phyloP scores from a whole-genome alignment of 129 eudicot genomes.

The Artemisia tridentata region DNA sequence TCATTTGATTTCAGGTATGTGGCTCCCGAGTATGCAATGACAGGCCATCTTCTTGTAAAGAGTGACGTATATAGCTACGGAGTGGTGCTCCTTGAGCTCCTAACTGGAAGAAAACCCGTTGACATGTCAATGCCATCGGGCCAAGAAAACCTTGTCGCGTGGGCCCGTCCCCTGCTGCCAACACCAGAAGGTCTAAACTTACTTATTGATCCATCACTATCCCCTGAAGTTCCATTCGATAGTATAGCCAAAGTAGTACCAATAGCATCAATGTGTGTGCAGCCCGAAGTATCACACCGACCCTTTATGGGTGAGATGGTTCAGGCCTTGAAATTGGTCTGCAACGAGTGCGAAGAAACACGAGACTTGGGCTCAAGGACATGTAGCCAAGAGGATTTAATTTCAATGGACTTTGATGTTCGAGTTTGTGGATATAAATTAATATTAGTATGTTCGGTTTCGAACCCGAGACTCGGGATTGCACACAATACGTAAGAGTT shows the following conservation, averaged over 20 bases:
- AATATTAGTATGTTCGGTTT: too few relatives aligned
- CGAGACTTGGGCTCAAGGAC: conserved; percentile 48
- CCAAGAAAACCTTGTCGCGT: conserved; percentile 79
- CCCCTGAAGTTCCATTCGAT: conserved; percentile 66
- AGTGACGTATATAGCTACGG: conserved; percentile 98
- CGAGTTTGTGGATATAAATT: too few relatives aligned
- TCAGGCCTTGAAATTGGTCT: conserved; percentile 79
- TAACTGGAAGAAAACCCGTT: conserved; percentile 85
- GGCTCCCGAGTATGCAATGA: conserved; percentile 99
- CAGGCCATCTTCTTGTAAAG: conserved; percentile 96
- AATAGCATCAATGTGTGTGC: conserved; percentile 98
- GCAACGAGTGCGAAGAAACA: conserved; percentile 59
- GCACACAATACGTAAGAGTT: too few relatives aligned
- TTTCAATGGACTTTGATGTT: conserved; percentile 46
- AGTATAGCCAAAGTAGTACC: conserved; percentile 87
- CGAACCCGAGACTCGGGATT: too few relatives aligned
- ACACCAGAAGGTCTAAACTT: conserved; percentile 60
- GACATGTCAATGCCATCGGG: conserved; percentile 98
- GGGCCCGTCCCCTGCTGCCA: conserved; percentile 91
- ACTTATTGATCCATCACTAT: conserved; percentile 64
- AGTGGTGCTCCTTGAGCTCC: conserved; percentile 92
- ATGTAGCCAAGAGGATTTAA: conserved; percentile 57
- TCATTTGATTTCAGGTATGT: conserved; percentile 55
- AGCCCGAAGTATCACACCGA: conserved; percentile 92
- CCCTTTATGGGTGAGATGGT: conserved; percentile 99